These are phyloP conservation scores for Tubosaeta brunneosetosa DNA, from an alignment of 768 basidiomycete genomes.

Conservation along the genomic window DNA sequence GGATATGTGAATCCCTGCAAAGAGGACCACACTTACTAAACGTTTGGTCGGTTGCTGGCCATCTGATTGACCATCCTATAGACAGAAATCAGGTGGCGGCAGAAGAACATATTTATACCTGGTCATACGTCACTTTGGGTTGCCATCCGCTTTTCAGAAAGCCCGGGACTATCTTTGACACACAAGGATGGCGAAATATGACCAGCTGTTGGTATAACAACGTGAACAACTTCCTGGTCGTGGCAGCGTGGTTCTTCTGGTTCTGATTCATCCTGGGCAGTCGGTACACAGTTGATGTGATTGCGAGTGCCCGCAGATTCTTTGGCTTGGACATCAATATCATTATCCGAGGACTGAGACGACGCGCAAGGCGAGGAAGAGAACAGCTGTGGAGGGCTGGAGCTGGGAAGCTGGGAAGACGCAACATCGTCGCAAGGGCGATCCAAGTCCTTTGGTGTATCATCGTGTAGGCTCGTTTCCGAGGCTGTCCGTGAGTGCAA, in stretches of 20 bases:
- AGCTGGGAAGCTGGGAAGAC: constrained; percentile 37
- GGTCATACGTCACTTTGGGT: constrained; percentile 12
- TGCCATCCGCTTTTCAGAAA: constrained; percentile 7
- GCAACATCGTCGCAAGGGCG: constrained; percentile 4
- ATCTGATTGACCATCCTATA: constrained; percentile 8
- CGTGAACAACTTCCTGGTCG: background rate
- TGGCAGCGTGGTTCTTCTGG: background rate
- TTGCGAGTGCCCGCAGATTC: background rate
- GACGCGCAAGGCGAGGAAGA: constrained; percentile 39
- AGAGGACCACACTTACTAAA: constrained; percentile 10
- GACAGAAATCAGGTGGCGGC: constrained; percentile 1
- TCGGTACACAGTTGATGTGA: background rate
- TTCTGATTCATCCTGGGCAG: background rate
- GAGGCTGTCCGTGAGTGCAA: background rate
- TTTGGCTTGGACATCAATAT: background rate
- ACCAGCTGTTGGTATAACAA: background rate
- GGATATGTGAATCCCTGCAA: background rate
- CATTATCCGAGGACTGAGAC: constrained; percentile 28
- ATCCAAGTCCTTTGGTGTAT: constrained; percentile 2
- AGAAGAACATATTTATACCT: background rate
- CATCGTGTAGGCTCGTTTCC: background rate
- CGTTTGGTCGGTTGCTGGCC: constrained; percentile 14
- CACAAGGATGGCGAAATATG: background rate
- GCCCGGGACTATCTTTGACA: background rate
- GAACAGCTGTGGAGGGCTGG: constrained; percentile 44